phyloP scores from a whole-genome alignment of 139 green algal species.

The Edaphochlamys debaryana region DNA sequence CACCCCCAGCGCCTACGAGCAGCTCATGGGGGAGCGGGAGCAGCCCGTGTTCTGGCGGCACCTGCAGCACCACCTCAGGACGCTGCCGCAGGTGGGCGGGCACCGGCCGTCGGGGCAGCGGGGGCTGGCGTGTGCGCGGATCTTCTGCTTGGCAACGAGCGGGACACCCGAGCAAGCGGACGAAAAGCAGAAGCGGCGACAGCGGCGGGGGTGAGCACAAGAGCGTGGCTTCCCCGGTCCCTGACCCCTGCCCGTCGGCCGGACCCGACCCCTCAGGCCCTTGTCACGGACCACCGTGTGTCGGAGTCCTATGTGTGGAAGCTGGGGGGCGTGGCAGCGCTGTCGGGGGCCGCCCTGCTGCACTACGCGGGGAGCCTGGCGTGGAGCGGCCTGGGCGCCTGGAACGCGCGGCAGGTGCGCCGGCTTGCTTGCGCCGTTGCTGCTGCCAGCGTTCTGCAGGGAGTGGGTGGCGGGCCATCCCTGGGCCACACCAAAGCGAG shows the following conservation, averaged over 20 bases:
- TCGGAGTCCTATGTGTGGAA: background rate
- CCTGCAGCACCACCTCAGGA: background rate
- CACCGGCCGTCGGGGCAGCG: too few relatives aligned
- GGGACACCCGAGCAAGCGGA: too few relatives aligned
- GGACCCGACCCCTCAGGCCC: too few relatives aligned
- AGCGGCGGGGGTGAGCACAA: too few relatives aligned
- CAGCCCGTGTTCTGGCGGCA: conserved; percentile 3
- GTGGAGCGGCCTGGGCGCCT: background rate
- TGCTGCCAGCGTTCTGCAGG: background rate
- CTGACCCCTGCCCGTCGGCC: too few relatives aligned
- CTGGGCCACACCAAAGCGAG: too few relatives aligned
- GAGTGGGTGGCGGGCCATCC: too few relatives aligned
- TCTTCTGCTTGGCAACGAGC: too few relatives aligned
- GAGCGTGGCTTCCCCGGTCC: too few relatives aligned
- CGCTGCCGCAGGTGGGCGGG: background rate
- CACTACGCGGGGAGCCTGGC: too few relatives aligned
- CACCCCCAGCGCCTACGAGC: background rate
- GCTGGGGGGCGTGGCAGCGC: background rate
- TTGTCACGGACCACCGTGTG: background rate
- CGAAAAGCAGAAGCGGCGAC: too few relatives aligned
- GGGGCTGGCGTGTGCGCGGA: too few relatives aligned
- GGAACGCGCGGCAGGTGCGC: background rate
- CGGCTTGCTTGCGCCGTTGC: background rate
- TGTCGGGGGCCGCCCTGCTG: background rate
- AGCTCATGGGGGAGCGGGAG: background rate